Evolutionary conservation across 2,329 filamentous ascomycete species (phyloP), one percentile per base, ranked within the genome.

Genomic region (Aspergillus uvarum): DNA sequence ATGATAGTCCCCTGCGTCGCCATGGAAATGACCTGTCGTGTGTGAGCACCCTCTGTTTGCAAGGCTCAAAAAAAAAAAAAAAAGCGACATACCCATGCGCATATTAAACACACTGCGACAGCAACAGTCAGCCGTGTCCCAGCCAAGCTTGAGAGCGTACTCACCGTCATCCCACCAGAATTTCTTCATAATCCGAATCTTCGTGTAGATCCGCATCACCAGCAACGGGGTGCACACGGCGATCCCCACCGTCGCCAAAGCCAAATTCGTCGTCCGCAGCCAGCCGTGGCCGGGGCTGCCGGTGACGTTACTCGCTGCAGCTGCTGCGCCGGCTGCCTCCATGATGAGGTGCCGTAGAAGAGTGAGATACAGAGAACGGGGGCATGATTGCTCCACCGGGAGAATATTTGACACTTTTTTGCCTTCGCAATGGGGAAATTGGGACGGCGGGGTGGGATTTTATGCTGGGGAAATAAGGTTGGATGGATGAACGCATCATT

Each of bases 121-220:
- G 1, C 44, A 16, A 42, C 60, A 24, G 3, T n/a, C 19, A 51
- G 2, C 12, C 5, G 4, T 5, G 4, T 8, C 14, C 7, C 14
- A 4, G 2, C n/a, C 6, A 21, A 12, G 12, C 16, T n/a, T n/a
- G n/a, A 47, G 1, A 35, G 4, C 4, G 12, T 19, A 19, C 58
- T 8, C 55, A 70, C 68, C 50, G 57, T 70, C 68, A 60, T 70
- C 68, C 62, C 60, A 65, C 26, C 65, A 64, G 48, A 68, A 67
- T 22, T 56, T 65, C 4, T 47, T 49, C 35, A 67, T 51, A 1
- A 68, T 38, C 14, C 49, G 47, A 10, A 51, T 38, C 38, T 61
- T 60, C 4, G 66, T 68, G 24, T 62, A 68, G 12, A 66, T 19
- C 4, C 65, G 62, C 56, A 68, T 59, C 5, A n/a, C 42, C 26